A percentile compares a stretch with the other conserved stretches of the same genome.
Evolutionary conservation across 2,329 filamentous ascomycete species (phyloP).

Genomic region (Leptographium flavum): DNA sequence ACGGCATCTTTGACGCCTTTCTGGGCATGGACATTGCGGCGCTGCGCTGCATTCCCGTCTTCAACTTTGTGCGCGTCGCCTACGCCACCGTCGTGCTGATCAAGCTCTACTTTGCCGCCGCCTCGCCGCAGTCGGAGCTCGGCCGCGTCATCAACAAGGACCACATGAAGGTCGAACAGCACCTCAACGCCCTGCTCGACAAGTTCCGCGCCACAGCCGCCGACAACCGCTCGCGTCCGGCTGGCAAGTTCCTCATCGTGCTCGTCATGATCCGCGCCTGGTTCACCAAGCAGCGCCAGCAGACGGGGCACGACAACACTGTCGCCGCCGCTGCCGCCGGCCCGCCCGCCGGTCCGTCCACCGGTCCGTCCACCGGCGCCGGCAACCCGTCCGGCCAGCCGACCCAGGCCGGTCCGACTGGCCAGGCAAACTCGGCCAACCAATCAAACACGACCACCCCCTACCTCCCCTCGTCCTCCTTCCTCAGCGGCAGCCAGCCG

Average conservation of each 20-base stretch:
- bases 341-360: background rate
- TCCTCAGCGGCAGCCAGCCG: slow-evolving; percentile 7
- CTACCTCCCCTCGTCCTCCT: slow-evolving; percentile 1
- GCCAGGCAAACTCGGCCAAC: background rate
- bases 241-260: slow-evolving; percentile 57
- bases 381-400: too few species aligned
- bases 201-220: slow-evolving; percentile 52
- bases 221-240: slow-evolving; percentile 48
- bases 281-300: slow-evolving; percentile 37
- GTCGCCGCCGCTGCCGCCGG: too few species aligned
- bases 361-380: too few species aligned
- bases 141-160: slow-evolving; percentile 55
- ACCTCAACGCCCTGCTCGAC: slow-evolving; percentile 55
- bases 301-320: background rate
- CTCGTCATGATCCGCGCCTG: slow-evolving; percentile 56
- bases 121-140: slow-evolving; percentile 48
- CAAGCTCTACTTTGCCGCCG: slow-evolving; percentile 58
- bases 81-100: slow-evolving; percentile 60
- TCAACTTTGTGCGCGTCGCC: slow-evolving; percentile 56
- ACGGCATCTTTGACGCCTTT: slow-evolving; percentile 53
- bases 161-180: slow-evolving; percentile 48
- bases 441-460: too few species aligned
- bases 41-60: slow-evolving; percentile 53
- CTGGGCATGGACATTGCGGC: slow-evolving; percentile 41
- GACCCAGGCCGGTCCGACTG: background rate